A percentile compares a stretch with the other conserved stretches of the same genome.
These are phyloP conservation scores for Sporothrix phasma DNA, from an alignment of 2,329 filamentous ascomycete genomes.

Conservation along the genomic window DNA sequence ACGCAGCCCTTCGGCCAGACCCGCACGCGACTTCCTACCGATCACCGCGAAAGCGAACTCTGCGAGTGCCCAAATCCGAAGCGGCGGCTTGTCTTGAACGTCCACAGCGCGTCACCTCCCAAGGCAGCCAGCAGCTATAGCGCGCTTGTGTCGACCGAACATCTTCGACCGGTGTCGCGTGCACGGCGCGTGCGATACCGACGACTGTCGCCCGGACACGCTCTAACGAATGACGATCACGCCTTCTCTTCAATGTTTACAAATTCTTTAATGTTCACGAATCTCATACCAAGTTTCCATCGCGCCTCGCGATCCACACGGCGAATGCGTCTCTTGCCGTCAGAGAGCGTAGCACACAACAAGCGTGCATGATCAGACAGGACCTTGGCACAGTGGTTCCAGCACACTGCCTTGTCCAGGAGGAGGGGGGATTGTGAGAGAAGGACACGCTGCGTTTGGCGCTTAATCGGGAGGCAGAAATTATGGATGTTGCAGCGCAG, in stretches of 20 bases:
- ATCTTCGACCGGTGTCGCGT: neutral
- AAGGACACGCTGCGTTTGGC: neutral
- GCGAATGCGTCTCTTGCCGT: conserved; percentile 1
- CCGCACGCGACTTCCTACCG: neutral
- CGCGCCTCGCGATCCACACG: conserved; percentile 10
- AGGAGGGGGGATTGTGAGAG: conserved; percentile 9
- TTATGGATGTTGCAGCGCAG: conserved; percentile 22
- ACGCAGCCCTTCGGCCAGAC: neutral
- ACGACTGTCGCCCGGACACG: neutral
- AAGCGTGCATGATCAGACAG: neutral
- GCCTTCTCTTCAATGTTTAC: conserved; percentile 4
- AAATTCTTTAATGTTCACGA: conserved; percentile 5
- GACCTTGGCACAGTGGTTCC: neutral
- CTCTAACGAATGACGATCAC: neutral
- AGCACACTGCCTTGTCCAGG: neutral
- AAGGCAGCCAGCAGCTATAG: neutral
- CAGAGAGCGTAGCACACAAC: neutral
- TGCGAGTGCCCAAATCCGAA: neutral
- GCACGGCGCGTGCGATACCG: neutral
- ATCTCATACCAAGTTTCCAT: neutral
- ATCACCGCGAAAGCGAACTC: neutral
- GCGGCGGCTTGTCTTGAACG: neutral
- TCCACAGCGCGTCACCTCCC: neutral
- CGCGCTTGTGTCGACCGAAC: neutral
- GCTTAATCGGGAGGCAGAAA: conserved; percentile 8